Evolutionary conservation across 768 basidiomycete genomes (phyloP).

Genomic region (Cantharellus cinnabarinus): DNA sequence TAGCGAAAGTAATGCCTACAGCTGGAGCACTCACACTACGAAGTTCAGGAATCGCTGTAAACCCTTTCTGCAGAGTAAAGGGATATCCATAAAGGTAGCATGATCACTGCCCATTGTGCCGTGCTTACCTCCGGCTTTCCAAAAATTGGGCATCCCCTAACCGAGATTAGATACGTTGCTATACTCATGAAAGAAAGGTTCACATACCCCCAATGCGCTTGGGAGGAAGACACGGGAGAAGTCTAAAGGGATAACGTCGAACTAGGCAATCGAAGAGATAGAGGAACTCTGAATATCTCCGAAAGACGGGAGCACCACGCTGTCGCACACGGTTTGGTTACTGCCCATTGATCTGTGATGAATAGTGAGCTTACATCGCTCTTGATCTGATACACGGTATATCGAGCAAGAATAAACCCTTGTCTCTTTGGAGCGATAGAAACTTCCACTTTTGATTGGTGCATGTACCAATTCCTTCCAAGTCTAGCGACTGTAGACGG

Average conservation of each 20-base stretch:
- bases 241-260: constrained; percentile 81
- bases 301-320: constrained; percentile 46
- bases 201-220: constrained; percentile 76
- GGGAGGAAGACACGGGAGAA: constrained; percentile 73
- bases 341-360: constrained; percentile 5
- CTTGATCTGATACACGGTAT: constrained; percentile 63
- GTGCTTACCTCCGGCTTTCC: constrained; percentile 58
- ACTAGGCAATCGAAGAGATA: constrained; percentile 75
- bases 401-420: constrained; percentile 78
- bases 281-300: constrained; percentile 86
- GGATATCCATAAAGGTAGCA: not conserved
- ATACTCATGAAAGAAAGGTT: not conserved
- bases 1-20: constrained; percentile 1
- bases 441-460: constrained; percentile 49
- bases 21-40: constrained; percentile 34
- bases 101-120: not conserved
- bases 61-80: constrained; percentile 37
- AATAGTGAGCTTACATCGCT: constrained; percentile 41
- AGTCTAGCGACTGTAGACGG: constrained; percentile 23
- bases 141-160: constrained; percentile 75
- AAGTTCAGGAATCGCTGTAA: constrained; percentile 62
- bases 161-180: not conserved
- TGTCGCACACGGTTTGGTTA: constrained; percentile 16
- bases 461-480: constrained; percentile 75
- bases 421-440: constrained; percentile 59